These are phyloP conservation scores for Macadamia integrifolia DNA, from an alignment of 164 flowering plant species.

Conservation along the genomic window DNA sequence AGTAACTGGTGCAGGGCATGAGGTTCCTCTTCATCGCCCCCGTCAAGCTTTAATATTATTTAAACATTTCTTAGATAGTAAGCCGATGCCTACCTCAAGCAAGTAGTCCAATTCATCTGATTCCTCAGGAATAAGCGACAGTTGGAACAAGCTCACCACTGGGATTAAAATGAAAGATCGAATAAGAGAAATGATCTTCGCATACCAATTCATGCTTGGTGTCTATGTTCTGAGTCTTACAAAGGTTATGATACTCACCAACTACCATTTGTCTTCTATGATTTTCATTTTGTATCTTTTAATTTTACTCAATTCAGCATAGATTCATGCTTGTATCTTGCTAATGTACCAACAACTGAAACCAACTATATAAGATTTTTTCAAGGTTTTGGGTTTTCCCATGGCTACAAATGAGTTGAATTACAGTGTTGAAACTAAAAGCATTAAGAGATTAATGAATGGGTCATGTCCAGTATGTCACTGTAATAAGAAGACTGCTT, in stretches of 20 bases:
- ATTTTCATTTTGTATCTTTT: no score
- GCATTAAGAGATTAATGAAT: no score
- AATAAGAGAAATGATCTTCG: conserved; percentile 6
- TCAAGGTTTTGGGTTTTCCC: no score
- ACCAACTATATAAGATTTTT: no score
- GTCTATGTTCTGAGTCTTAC: neutral
- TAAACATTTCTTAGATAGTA: conserved; percentile 71
- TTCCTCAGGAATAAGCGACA: conserved; percentile 4
- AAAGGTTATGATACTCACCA: neutral
- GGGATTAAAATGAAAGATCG: neutral
- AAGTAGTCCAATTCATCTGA: neutral
- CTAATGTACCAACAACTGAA: no score
- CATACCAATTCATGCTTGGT: neutral
- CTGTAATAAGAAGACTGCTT: no score
- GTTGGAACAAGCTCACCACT: no score
- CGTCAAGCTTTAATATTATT: conserved; percentile 81
- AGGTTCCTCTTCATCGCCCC: conserved; percentile 94
- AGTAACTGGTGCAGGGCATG: conserved; percentile 90
- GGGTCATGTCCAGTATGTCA: no score
- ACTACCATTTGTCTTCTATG: no score
- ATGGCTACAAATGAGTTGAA: no score
- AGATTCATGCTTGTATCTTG: neutral
- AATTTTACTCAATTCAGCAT: neutral
- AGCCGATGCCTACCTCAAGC: conserved; percentile 49
- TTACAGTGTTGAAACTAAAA: no score